A percentile compares a stretch with the other conserved stretches of the same genome.
These are phyloP conservation scores for Drechslera avenae DNA, from an alignment of 2,329 filamentous ascomycete genomes.

Conservation along the genomic window DNA sequence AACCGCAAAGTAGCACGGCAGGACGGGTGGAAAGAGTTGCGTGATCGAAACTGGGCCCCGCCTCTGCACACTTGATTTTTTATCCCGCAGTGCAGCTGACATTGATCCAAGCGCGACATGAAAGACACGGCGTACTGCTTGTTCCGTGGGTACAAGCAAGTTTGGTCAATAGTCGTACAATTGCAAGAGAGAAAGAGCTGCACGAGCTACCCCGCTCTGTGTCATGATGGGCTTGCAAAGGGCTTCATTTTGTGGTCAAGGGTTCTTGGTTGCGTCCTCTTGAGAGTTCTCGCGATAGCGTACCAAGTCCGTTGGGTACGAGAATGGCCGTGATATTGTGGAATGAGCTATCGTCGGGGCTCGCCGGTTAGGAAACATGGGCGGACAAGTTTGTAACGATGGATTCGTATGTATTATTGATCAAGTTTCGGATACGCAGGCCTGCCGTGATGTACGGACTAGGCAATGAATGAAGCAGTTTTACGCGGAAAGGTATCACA, in stretches of 20 bases:
- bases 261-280: not conserved
- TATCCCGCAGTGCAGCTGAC: conserved; percentile 17
- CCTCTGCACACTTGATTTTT: not conserved
- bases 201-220: conserved; percentile 12
- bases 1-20: conserved; percentile 5
- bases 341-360: not conserved
- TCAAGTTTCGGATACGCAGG: conserved; percentile 12
- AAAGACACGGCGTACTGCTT: conserved; percentile 9
- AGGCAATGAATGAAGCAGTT: conserved; percentile 15
- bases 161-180: conserved; percentile 17
- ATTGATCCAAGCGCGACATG: conserved; percentile 11
- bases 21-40: conserved; percentile 2
- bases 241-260: conserved; percentile 2
- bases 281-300: not conserved
- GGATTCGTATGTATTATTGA: conserved; percentile 5
- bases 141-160: conserved; percentile 2
- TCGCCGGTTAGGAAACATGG: conserved; percentile 2
- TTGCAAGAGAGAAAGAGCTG: conserved; percentile 2
- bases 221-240: conserved; percentile 1
- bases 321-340: not conserved
- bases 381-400: not conserved
- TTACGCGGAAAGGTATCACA: conserved; percentile 13
- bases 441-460: conserved; percentile 17
- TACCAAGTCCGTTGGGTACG: not conserved
- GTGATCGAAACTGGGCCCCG: conserved; percentile 8